phyloP scores from a whole-genome alignment of 805 yeast species.

The Torulaspora indica region DNA sequence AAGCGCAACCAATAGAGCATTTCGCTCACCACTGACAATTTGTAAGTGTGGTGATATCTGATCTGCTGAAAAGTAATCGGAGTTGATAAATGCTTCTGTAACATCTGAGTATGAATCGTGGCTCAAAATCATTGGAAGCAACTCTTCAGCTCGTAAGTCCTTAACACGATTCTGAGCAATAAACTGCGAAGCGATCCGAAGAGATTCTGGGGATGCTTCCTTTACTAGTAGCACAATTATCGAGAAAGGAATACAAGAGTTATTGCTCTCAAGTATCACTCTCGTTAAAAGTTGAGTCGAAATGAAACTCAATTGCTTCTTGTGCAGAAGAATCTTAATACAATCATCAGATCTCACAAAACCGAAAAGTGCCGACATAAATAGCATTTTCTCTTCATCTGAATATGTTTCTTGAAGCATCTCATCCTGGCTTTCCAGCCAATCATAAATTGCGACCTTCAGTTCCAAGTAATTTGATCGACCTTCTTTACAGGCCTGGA shows the following conservation, averaged over 20 bases:
- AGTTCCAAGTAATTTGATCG: constrained; percentile 5
- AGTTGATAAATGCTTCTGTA: constrained; percentile 15
- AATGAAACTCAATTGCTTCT: not conserved
- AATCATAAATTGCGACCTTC: constrained; percentile 5
- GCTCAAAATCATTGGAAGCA: constrained; percentile 9
- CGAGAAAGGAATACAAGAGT: not conserved
- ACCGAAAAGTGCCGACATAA: not conserved
- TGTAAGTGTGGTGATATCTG: constrained; percentile 10
- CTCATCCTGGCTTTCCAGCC: constrained; percentile 7
- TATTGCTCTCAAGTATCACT: not conserved
- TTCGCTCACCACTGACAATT: constrained; percentile 14
- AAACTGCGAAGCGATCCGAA: constrained; percentile 8
- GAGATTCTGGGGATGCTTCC: constrained; percentile 2
- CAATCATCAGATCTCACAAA: not conserved
- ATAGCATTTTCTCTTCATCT: not conserved
- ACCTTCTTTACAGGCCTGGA: constrained; percentile 38
- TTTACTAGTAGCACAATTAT: not conserved
- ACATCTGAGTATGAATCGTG: constrained; percentile 6
- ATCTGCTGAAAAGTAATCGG: constrained; percentile 10
- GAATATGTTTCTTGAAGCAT: not conserved
- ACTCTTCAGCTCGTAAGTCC: constrained; percentile 5
- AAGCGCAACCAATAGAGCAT: constrained; percentile 30
- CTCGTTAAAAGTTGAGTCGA: not conserved
- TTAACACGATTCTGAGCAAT: constrained; percentile 12
- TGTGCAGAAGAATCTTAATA: not conserved